Evolutionary conservation across 805 yeast genomes (phyloP).

Genomic region (Candida bentonensis): DNA sequence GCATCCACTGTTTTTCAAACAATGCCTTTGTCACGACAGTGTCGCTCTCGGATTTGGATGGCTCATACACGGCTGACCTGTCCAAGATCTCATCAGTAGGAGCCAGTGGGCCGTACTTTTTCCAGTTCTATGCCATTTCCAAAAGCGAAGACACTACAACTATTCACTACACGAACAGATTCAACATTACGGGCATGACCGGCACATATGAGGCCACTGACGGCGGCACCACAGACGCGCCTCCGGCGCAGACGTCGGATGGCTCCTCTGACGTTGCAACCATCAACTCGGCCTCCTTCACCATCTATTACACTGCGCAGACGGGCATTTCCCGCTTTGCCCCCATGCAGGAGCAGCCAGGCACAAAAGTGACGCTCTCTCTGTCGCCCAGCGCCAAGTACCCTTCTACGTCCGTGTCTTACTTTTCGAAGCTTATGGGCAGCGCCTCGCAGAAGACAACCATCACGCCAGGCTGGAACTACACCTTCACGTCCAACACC

Average conservation of each 20-base stretch:
- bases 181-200: conserved; percentile 54
- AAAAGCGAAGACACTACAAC: conserved; percentile 30
- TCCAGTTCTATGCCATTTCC: conserved; percentile 49
- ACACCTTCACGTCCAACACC: conserved; percentile 42
- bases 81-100: conserved; percentile 30
- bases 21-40: conserved; percentile 19
- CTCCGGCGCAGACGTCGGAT: conserved; percentile 32
- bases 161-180: conserved; percentile 55
- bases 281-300: conserved; percentile 33
- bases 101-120: conserved; percentile 53
- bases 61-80: conserved; percentile 28
- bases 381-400: conserved; percentile 46
- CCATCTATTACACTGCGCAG: conserved; percentile 62
- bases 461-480: conserved; percentile 74
- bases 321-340: conserved; percentile 72
- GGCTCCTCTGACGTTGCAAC: conserved; percentile 29
- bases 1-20: conserved; percentile 28
- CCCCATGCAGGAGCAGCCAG: conserved; percentile 90
- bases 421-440: conserved; percentile 32
- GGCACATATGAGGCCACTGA: conserved; percentile 35
- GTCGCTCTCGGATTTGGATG: conserved; percentile 19
- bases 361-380: conserved; percentile 42
- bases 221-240: conserved; percentile 30
- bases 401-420: conserved; percentile 56
- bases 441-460: conserved; percentile 24